phyloP scores from a whole-genome alignment of 352 stramenopile genomes.

The Globisporangium polare region DNA sequence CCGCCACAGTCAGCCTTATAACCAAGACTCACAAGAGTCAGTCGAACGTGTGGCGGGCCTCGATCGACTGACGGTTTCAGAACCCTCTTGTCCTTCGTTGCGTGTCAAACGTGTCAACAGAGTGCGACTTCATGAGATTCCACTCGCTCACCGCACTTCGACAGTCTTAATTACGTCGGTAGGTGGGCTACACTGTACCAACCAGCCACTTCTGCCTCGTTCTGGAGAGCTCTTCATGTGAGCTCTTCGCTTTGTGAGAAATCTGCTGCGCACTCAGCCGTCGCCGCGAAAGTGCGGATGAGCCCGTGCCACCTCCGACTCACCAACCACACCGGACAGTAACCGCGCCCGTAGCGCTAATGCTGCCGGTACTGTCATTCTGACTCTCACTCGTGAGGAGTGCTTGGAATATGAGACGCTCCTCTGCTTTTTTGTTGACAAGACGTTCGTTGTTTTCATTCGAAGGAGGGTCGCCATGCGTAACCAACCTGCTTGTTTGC shows the following conservation, averaged over 20 bases:
- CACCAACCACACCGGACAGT: neutral
- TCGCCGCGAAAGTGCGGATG: neutral
- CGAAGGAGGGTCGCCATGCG: neutral
- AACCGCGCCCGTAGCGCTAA: neutral
- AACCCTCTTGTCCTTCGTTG: too few relatives aligned
- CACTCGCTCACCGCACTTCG: neutral
- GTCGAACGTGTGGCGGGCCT: too few relatives aligned
- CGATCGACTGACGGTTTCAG: too few relatives aligned
- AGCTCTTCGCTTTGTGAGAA: too few relatives aligned
- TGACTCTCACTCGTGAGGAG: neutral
- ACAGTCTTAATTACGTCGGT: too few relatives aligned
- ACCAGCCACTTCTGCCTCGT: neutral
- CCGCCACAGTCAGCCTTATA: too few relatives aligned
- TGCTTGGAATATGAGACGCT: conserved; percentile 7
- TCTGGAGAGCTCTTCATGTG: too few relatives aligned
- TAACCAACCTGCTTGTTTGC: neutral
- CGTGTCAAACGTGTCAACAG: conserved; percentile 11
- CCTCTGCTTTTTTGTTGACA: neutral
- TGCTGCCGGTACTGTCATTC: neutral
- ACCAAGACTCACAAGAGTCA: too few relatives aligned
- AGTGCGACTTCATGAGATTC: neutral
- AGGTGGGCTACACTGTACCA: too few relatives aligned
- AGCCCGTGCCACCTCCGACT: neutral
- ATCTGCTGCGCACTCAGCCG: neutral
- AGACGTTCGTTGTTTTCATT: conserved; percentile 1